Evolutionary conservation across 306 rosid genomes (phyloP), one percentile per base, ranked within the genome.

Genomic region (Albizia julibrissin): DNA sequence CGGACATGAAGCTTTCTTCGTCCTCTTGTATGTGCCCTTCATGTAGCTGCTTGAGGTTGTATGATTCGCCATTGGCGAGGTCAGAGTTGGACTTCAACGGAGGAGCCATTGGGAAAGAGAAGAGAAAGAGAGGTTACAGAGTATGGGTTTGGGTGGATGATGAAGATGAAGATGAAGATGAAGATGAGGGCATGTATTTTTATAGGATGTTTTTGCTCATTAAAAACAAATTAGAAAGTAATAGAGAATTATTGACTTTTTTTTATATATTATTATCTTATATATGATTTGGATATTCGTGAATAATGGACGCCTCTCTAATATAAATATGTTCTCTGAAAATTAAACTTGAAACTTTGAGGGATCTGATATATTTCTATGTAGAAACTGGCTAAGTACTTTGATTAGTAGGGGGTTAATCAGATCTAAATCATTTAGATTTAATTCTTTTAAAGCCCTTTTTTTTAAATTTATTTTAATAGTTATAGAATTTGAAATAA

Each of bases 371-470:
- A 0, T 33, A 3, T 4, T 33, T 33, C 3, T 33, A 3, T 33
- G 34, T 33, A 3, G 5, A 33, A 33, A 33, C 0, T 0, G 5
- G 0, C 5, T 33, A 33, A 33, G 34, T 33, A 3, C 34, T 33
- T 33, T 33, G 5, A 33, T 33, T 33, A 33, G 34, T 3, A 3
- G 34, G 3, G 34, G 3, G 34, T 33, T 33, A 33, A 33, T 33
- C 0, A 33, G 34, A 33, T 33, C 0, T 33, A 33, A 4, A 3
- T 3, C 0, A 0, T 33, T 3, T 3, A 33, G 3, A 3, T 33
- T 33, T 33, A 4, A 33, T 33, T 33, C 0, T 33, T 33, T 33
- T 33, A 33, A 33, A 33, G 34, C 34, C 34, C 0, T 33, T 33
- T 33, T 33, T 33, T 33, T 33, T 3, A 3, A 33, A 29, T 1